phyloP scores from a whole-genome alignment of 1,139 yeast species.

The Taphrina pruni region DNA sequence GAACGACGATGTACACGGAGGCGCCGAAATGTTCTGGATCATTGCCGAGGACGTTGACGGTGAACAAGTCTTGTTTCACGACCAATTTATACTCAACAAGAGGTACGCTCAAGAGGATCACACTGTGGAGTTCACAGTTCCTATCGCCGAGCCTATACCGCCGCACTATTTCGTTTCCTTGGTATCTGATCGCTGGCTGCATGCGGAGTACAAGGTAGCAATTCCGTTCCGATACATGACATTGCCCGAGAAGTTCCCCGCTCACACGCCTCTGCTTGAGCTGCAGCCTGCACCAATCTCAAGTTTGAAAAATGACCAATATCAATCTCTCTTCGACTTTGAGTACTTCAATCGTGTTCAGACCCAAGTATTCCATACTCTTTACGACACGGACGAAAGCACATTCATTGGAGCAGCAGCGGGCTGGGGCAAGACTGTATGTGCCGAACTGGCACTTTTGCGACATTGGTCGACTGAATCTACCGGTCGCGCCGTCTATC shows the following conservation, averaged over 20 bases:
- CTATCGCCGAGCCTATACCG: conserved; percentile 65
- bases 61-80: conserved; percentile 67
- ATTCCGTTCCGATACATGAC: conserved; percentile 62
- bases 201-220: conserved; percentile 70
- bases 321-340: conserved; percentile 51
- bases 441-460: conserved; percentile 76
- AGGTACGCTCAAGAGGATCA: conserved; percentile 62
- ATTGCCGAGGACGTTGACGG: conserved; percentile 87
- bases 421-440: conserved; percentile 74
- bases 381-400: conserved; percentile 66
- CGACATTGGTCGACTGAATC: conserved; percentile 65
- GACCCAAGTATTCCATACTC: conserved; percentile 67
- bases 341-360: conserved; percentile 74
- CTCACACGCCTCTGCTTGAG: conserved; percentile 63
- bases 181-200: conserved; percentile 84
- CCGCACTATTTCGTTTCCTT: conserved; percentile 78
- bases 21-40: conserved; percentile 67
- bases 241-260: conserved; percentile 72
- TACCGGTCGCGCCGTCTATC: conserved; percentile 68
- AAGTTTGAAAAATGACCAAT: conserved; percentile 59
- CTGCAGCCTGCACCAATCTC: conserved; percentile 59
- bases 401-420: conserved; percentile 73
- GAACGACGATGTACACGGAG: conserved; percentile 69
- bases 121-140: conserved; percentile 68
- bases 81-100: conserved; percentile 61